These are phyloP conservation scores for Anthracocystis walkeri DNA, from an alignment of 1,284 basidiomycete genomes.

Conservation along the genomic window DNA sequence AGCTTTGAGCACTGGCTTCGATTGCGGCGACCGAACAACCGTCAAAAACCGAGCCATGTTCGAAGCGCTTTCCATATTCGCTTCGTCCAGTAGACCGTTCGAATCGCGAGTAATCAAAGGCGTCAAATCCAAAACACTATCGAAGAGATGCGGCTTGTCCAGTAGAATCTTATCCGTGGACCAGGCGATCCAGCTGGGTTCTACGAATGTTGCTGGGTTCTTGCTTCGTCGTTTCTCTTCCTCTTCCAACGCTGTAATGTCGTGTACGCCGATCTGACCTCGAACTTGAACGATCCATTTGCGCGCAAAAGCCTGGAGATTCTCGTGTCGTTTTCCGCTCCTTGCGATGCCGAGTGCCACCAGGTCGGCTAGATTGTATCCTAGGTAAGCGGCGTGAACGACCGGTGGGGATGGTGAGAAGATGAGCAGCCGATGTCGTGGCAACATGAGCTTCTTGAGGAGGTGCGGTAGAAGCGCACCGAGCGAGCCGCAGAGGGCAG, in stretches of 20 bases:
- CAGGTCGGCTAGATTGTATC: constrained; percentile 55
- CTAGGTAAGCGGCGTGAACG: constrained; percentile 42
- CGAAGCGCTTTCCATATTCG: constrained; percentile 20
- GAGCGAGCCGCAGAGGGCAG: constrained; percentile 51
- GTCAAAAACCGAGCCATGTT: constrained; percentile 23
- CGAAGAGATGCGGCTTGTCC: constrained; percentile 58
- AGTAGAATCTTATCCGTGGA: constrained; percentile 60
- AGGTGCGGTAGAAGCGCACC: constrained; percentile 57
- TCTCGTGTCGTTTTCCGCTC: constrained; percentile 31
- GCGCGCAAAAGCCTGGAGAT: constrained; percentile 24
- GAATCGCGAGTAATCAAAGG: constrained; percentile 38
- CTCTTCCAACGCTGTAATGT: constrained; percentile 45
- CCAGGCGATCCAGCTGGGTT: constrained; percentile 60
- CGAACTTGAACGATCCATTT: constrained; percentile 30
- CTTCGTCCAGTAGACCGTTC: constrained; percentile 29
- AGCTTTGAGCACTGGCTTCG: constrained; percentile 32
- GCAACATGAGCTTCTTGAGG: constrained; percentile 54
- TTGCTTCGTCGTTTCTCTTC: constrained; percentile 28
- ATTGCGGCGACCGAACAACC: constrained; percentile 10
- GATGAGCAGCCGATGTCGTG: constrained; percentile 55
- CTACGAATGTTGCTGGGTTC: neutral
- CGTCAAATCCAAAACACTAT: constrained; percentile 56
- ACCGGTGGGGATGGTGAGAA: constrained; percentile 49
- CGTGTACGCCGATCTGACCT: constrained; percentile 61
- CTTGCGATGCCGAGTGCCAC: constrained; percentile 26